A percentile compares a stretch with the other conserved stretches of the same genome.
Conservation (phyloP, 805 yeast species). For the Candida maesae region DNA sequence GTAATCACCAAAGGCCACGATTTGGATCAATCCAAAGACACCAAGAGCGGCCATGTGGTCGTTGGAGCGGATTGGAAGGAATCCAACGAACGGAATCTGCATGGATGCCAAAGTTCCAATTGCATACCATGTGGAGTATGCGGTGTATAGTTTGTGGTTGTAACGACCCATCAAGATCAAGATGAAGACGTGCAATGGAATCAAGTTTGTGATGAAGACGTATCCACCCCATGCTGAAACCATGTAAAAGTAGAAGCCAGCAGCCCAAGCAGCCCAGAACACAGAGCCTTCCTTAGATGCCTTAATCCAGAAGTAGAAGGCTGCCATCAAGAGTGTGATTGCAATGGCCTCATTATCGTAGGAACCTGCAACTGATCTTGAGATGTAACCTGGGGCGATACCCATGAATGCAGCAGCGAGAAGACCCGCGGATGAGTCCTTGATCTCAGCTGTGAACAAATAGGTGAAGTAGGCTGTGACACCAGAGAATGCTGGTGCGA, state of each 20-base stretch:
- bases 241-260: slow-evolving; percentile 94
- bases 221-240: slow-evolving; percentile 99
- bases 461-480: slow-evolving; percentile 89
- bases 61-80: slow-evolving; percentile 92
- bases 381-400: slow-evolving; percentile 97
- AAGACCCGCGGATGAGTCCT: slow-evolving; percentile 84
- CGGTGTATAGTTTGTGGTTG: slow-evolving; percentile 73
- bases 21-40: slow-evolving; percentile 90
- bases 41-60: slow-evolving; percentile 99
- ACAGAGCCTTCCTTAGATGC: slow-evolving; percentile 89
- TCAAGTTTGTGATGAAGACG: slow-evolving; percentile 95
- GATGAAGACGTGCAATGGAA: slow-evolving; percentile 92
- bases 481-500: slow-evolving; percentile 96
- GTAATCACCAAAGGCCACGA: slow-evolving; percentile 82
- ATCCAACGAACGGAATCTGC: slow-evolving; percentile 99
- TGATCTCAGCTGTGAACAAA: slow-evolving; percentile 83
- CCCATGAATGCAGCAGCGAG: slow-evolving; percentile 94
- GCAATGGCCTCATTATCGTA: slow-evolving; percentile 99
- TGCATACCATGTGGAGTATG: slow-evolving; percentile 96
- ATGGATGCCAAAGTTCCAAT: slow-evolving; percentile 96
- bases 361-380: slow-evolving; percentile 97
- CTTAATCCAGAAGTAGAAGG: slow-evolving; percentile 95
- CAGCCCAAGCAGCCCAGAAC: slow-evolving; percentile 76
- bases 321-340: slow-evolving; percentile 89
- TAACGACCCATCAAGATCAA: slow-evolving; percentile 93